Evolutionary conservation across 2,329 filamentous ascomycete genomes (phyloP).

Genomic region (Trichoderma cornu-damae): DNA sequence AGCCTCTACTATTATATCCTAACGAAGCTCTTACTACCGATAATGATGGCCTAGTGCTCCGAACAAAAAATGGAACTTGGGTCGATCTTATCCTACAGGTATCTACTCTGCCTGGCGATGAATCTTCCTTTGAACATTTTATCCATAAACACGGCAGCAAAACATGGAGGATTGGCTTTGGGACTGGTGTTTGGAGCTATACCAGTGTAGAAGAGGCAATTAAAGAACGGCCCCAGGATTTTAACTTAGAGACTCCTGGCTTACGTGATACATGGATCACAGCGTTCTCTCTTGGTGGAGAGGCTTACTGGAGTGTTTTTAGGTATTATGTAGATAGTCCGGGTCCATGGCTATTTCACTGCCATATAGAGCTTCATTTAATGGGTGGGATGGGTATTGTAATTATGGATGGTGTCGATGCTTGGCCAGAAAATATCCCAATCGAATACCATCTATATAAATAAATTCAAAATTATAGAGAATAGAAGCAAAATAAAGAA

Average conservation of each 20-base stretch:
- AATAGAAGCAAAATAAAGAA: too few relatives aligned
- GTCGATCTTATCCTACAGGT: constrained; percentile 50
- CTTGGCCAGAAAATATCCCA: constrained; percentile 39
- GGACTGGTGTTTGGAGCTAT: constrained; percentile 48
- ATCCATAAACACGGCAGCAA: constrained; percentile 62
- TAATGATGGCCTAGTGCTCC: constrained; percentile 44
- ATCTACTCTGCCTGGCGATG: constrained; percentile 39
- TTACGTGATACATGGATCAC: constrained; percentile 32
- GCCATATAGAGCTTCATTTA: constrained; percentile 51
- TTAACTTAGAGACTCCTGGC: constrained; percentile 52
- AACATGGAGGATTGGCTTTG: constrained; percentile 52
- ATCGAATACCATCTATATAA: constrained; percentile 31
- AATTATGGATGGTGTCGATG: constrained; percentile 44
- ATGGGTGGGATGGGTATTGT: constrained; percentile 52
- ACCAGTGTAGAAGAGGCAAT: constrained; percentile 49
- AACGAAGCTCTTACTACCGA: constrained; percentile 31
- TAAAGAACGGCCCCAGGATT: constrained; percentile 40
- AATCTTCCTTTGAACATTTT: constrained; percentile 39
- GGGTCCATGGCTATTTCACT: constrained; percentile 52
- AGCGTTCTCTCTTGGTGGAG: constrained; percentile 4
- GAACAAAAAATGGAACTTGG: constrained; percentile 45
- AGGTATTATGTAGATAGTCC: constrained; percentile 50
- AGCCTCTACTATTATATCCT: constrained; percentile 42
- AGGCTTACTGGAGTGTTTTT: constrained; percentile 42
- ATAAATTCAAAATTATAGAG: too few relatives aligned